Evolutionary conservation across 176 grass and related monocot species (phyloP).

Genomic region (Raddia guianensis): DNA sequence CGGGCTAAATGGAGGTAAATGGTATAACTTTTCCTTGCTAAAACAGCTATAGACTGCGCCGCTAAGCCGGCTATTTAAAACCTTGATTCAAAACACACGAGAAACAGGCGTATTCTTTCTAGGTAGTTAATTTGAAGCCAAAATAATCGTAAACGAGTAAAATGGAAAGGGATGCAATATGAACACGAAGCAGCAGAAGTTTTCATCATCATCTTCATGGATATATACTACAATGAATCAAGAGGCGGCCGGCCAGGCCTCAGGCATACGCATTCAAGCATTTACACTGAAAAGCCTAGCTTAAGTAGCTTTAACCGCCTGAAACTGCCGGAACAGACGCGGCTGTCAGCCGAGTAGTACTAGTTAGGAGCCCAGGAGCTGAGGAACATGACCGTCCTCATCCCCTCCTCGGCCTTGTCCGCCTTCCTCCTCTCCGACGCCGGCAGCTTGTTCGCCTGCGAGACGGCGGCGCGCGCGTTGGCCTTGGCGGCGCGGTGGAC

Average conservation of each 20-base stretch:
- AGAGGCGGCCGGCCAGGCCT: background rate
- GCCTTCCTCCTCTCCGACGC: background rate
- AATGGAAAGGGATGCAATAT: background rate
- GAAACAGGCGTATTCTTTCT: no score
- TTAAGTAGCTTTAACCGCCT: no score
- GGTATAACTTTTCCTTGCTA: no score
- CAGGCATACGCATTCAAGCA: background rate
- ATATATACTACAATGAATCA: background rate
- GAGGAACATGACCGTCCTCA: conserved; percentile 72
- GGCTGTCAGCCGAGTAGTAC: no score
- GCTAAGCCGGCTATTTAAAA: no score
- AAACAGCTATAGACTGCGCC: no score
- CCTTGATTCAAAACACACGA: no score
- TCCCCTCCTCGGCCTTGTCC: conserved; percentile 52
- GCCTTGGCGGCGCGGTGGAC: conserved; percentile 47
- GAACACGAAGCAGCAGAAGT: background rate
- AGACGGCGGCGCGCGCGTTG: conserved; percentile 2
- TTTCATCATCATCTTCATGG: conserved; percentile 3
- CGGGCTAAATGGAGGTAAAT: no score
- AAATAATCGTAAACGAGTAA: background rate
- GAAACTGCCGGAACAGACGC: background rate
- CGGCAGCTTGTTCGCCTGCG: conserved; percentile 26
- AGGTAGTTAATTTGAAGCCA: background rate
- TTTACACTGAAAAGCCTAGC: background rate
- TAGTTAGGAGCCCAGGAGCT: conserved; percentile 57